A percentile compares a stretch with the other conserved stretches of the same genome.
These are phyloP conservation scores for Trypanosoma avium DNA, from an alignment of 208 protist species.

Conservation along the genomic window DNA sequence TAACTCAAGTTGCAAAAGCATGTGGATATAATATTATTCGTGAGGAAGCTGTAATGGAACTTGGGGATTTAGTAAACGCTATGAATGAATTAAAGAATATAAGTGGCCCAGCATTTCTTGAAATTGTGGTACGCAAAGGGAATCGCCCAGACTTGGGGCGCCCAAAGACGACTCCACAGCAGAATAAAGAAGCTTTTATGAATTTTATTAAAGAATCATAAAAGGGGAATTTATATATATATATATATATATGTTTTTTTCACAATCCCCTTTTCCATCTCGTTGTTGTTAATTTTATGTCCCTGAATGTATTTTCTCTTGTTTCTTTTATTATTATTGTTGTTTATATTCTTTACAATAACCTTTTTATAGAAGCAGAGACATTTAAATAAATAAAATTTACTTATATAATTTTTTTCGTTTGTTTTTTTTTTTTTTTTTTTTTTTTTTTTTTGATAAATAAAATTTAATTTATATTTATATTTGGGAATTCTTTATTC, in stretches of 20 bases:
- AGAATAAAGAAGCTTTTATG: slow-evolving; percentile 71
- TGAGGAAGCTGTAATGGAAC: slow-evolving; percentile 56
- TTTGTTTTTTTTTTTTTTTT: no score
- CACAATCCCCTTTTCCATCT: neutral
- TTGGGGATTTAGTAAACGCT: slow-evolving; percentile 58
- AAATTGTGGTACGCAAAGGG: slow-evolving; percentile 63
- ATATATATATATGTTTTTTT: slow-evolving; percentile 13
- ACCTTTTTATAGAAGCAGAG: no score
- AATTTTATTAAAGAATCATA: slow-evolving; percentile 21
- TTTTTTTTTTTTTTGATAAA: no score
- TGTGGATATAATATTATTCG: slow-evolving; percentile 66
- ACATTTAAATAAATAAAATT: no score
- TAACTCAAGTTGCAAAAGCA: slow-evolving; percentile 80
- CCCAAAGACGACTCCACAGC: slow-evolving; percentile 38
- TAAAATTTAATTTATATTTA: no score
- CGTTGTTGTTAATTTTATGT: no score
- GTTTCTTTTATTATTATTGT: no score
- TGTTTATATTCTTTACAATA: no score
- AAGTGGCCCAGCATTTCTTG: slow-evolving; percentile 79
- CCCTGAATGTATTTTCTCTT: slow-evolving; percentile 4
- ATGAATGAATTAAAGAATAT: slow-evolving; percentile 52
- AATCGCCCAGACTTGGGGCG: slow-evolving; percentile 45
- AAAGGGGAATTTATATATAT: neutral
- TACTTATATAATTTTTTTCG: no score
- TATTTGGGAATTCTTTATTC: no score